Evolutionary conservation across 2,329 filamentous ascomycete genomes (phyloP).

Genomic region (Phyllachora maydis): DNA sequence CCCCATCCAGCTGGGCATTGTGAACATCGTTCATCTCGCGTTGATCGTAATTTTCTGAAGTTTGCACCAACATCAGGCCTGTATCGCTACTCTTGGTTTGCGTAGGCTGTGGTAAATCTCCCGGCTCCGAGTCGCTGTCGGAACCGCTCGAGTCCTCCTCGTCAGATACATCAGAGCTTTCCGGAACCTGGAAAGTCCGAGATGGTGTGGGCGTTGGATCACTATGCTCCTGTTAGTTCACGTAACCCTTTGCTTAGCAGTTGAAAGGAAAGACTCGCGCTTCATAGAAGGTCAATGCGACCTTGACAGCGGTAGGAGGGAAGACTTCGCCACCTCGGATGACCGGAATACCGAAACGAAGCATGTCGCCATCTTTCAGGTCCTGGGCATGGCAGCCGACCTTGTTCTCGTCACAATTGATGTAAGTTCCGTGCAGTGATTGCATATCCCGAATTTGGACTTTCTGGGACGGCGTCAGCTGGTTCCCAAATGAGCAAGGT

Average conservation of each 20-base stretch:
- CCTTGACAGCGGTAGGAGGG: constrained; percentile 8
- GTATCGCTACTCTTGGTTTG: too few species aligned
- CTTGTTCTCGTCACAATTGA: constrained; percentile 15
- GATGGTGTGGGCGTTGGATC: too few species aligned
- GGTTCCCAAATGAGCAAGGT: too few species aligned
- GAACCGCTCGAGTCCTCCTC: constrained; percentile 4
- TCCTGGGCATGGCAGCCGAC: constrained; percentile 8
- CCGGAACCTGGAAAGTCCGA: constrained; percentile 9
- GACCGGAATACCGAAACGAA: constrained; percentile 19
- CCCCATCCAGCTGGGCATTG: too few species aligned
- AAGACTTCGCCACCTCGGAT: constrained; percentile 12
- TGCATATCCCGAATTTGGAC: constrained; percentile 22
- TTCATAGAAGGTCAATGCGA: constrained; percentile 6
- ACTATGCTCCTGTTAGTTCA: too few species aligned
- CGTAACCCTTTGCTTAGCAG: too few species aligned
- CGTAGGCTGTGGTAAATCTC: too few species aligned
- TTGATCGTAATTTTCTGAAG: too few species aligned
- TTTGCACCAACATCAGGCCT: too few species aligned
- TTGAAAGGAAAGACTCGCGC: constrained; percentile 5
- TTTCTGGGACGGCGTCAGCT: constrained; percentile 14
- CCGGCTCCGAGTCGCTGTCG: too few species aligned
- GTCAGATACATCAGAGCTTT: constrained; percentile 4
- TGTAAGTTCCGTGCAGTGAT: constrained; percentile 31
- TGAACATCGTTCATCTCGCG: too few species aligned
- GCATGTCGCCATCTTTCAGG: constrained; percentile 13